phyloP scores from a whole-genome alignment of 371 early-diverging fungal genomes.

The Umbelopsis sp. region DNA sequence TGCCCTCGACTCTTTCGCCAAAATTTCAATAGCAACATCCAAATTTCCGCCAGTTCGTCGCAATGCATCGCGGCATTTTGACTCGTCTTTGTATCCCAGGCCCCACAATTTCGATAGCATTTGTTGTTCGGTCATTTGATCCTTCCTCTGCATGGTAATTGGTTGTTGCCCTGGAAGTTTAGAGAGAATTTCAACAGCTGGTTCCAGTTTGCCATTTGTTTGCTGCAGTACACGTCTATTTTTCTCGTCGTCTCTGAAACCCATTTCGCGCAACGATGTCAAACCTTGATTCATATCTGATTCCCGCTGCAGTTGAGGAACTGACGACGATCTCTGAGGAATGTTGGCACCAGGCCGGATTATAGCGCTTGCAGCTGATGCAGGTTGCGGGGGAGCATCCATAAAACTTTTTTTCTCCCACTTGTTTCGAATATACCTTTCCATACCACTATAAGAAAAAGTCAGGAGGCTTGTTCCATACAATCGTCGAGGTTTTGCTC shows the following conservation, averaged over 20 bases:
- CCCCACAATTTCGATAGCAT: conserved; percentile 44
- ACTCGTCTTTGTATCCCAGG: conserved; percentile 54
- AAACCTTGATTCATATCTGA: conserved; percentile 20
- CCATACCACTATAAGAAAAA: conserved; percentile 67
- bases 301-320: conserved; percentile 29
- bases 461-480: not conserved
- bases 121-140: conserved; percentile 39
- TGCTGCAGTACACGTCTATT: conserved; percentile 65
- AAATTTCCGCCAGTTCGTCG: conserved; percentile 64
- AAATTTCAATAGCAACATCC: conserved; percentile 56
- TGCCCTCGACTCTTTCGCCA: conserved; percentile 44
- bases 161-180: conserved; percentile 44
- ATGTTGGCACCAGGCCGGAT: not conserved
- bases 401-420: conserved; percentile 86
- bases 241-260: conserved; percentile 67
- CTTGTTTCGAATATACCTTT: conserved; percentile 90
- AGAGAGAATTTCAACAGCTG: conserved; percentile 73
- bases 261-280: conserved; percentile 69
- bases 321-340: conserved; percentile 52
- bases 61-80: conserved; percentile 51
- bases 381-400: conserved; percentile 26
- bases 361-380: not conserved
- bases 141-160: conserved; percentile 29
- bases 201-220: conserved; percentile 75
- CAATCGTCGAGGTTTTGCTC: too few species aligned